phyloP scores from a whole-genome alignment of 208 protist genomes.

The Herpetomonas samuelpessoai region DNA sequence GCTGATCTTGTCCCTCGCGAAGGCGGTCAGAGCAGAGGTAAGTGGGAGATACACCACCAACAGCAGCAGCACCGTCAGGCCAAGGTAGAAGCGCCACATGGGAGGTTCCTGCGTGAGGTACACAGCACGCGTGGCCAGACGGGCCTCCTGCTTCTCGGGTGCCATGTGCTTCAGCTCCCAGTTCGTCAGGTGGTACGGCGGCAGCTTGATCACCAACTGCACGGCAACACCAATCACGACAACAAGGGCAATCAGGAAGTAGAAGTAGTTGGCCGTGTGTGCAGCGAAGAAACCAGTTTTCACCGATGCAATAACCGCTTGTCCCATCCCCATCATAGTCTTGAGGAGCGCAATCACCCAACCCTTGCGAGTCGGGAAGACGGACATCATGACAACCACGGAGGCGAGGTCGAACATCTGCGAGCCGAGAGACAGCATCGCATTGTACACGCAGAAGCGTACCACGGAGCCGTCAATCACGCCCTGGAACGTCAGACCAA shows the following conservation, averaged over 20 bases:
- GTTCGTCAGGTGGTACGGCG: constrained; percentile 52
- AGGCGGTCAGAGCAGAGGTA: constrained; percentile 42
- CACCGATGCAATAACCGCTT: constrained; percentile 40
- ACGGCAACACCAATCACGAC: constrained; percentile 27
- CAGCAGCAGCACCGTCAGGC: constrained; percentile 38
- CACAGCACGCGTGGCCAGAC: constrained; percentile 27
- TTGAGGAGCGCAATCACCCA: constrained; percentile 53
- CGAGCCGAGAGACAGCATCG: constrained; percentile 29
- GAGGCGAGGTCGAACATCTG: constrained; percentile 29
- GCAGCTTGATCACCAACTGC: constrained; percentile 37
- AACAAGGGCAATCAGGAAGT: constrained; percentile 30
- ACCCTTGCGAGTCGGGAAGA: constrained; percentile 43
- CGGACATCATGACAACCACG: constrained; percentile 36
- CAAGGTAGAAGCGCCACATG: constrained; percentile 47
- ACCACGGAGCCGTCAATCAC: constrained; percentile 28
- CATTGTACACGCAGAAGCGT: constrained; percentile 30
- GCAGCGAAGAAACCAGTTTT: constrained; percentile 43
- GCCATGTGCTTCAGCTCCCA: constrained; percentile 30
- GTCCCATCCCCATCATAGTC: constrained; percentile 49
- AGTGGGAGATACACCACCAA: constrained; percentile 51
- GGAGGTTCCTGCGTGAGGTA: constrained; percentile 59
- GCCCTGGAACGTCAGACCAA: constrained; percentile 35
- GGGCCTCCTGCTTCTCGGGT: constrained; percentile 28
- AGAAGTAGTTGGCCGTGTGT: constrained; percentile 31
- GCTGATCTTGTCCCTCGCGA: constrained; percentile 17